These are phyloP conservation scores for Naumovozyma castellii DNA, from an alignment of 805 yeast genomes.

Conservation along the genomic window DNA sequence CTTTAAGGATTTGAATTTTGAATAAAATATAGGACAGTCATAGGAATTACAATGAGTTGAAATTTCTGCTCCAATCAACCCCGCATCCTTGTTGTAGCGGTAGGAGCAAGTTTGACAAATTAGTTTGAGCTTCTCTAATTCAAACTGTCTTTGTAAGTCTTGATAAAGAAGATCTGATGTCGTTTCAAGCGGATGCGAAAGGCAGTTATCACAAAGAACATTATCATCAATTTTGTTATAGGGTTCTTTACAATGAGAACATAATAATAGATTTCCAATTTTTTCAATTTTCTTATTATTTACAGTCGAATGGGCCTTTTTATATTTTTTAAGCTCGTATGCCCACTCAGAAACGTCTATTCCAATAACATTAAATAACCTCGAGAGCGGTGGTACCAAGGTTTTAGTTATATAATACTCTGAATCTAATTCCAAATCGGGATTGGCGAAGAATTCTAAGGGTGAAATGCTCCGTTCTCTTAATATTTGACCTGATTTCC, in stretches of 20 bases:
- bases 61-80: conserved; percentile 24
- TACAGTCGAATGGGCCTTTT: conserved; percentile 2
- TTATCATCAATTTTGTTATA: conserved; percentile 13
- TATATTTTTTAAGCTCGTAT: conserved; percentile 46
- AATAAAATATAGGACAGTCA: conserved; percentile 57
- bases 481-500: conserved; percentile 44
- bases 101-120: conserved; percentile 34
- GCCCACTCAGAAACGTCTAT: conserved; percentile 76
- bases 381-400: conserved; percentile 79
- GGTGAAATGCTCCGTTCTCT: conserved; percentile 78
- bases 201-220: conserved; percentile 32
- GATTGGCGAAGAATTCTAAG: conserved; percentile 46
- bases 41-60: conserved; percentile 42
- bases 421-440: conserved; percentile 48
- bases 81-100: conserved; percentile 19
- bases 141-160: conserved; percentile 15
- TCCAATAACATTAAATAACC: conserved; percentile 76
- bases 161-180: conserved; percentile 23
- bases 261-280: conserved; percentile 12
- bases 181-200: conserved; percentile 30
- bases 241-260: conserved; percentile 25
- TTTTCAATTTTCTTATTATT: conserved; percentile 4
- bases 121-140: conserved; percentile 22
- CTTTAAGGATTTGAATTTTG: conserved; percentile 36
- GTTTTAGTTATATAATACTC: conserved; percentile 81